Percentiles rank a stretch among this genome's conserved stretches.
Evolutionary conservation across 2,329 filamentous ascomycete species (phyloP).

Genomic region (Zymoseptoria ardabiliae): DNA sequence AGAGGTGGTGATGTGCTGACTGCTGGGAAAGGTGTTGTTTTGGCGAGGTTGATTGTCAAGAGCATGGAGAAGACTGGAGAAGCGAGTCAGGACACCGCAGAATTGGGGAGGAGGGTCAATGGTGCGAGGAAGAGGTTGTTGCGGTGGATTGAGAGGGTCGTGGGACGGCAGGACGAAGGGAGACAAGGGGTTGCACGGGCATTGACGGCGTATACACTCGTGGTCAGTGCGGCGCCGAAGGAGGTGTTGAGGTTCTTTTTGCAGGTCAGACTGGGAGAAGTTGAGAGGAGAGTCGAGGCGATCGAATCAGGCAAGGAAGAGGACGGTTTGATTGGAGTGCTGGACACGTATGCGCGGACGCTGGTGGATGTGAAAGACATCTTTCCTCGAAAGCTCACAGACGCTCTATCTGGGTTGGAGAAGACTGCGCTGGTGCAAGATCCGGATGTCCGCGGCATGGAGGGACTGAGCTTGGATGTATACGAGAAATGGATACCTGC

Average conservation of each 20-base stretch:
- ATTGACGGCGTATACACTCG: conserved; percentile 74
- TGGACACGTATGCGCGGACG: conserved; percentile 69
- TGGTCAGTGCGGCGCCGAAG: conserved; percentile 68
- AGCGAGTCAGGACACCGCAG: conserved; percentile 46
- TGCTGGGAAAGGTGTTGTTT: conserved; percentile 59
- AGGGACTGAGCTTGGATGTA: conserved; percentile 69
- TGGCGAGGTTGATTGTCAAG: conserved; percentile 69
- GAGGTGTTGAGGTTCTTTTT: conserved; percentile 77
- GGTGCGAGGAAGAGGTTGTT: conserved; percentile 58
- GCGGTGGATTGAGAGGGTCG: conserved; percentile 52
- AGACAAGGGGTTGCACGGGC: conserved; percentile 56
- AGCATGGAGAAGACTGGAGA: conserved; percentile 42
- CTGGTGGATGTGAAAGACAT: conserved; percentile 69
- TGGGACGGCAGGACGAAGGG: conserved; percentile 31
- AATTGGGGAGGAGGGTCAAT: conserved; percentile 56
- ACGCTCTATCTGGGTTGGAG: conserved; percentile 63
- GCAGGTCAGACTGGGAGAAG: conserved; percentile 60
- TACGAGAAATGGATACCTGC: conserved; percentile 73
- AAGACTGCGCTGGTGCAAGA: conserved; percentile 66
- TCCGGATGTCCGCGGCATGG: conserved; percentile 54
- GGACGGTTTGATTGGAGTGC: conserved; percentile 53
- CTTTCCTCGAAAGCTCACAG: conserved; percentile 63
- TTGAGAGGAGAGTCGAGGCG: conserved; percentile 55
- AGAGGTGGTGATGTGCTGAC: conserved; percentile 44
- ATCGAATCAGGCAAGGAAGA: conserved; percentile 32